Percentiles rank a stretch among this genome's conserved stretches.
Conservation (phyloP, 805 yeast genomes). For the Candida vaughaniae region DNA sequence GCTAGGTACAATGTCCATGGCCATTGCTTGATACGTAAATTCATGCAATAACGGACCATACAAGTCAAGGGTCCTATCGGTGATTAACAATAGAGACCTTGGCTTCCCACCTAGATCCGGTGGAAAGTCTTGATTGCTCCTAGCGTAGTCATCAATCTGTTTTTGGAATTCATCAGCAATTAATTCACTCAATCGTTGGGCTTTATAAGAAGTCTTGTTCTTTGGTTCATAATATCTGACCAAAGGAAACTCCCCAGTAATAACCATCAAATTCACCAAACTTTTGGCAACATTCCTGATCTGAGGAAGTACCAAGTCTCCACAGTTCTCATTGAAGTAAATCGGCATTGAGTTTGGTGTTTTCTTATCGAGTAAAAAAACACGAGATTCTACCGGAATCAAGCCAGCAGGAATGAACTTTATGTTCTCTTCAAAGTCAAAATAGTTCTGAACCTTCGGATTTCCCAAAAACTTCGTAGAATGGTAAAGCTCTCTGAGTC, state of each 20-base stretch:
- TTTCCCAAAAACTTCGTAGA: conserved; percentile 26
- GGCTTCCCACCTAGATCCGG: conserved; percentile 56
- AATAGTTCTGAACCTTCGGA: conserved; percentile 29
- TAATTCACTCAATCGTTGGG: conserved; percentile 61
- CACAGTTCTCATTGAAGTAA: conserved; percentile 66
- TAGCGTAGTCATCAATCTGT: conserved; percentile 71
- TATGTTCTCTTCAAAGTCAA: conserved; percentile 29
- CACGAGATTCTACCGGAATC: conserved; percentile 66
- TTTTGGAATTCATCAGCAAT: conserved; percentile 72
- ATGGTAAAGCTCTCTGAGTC: conserved; percentile 13
- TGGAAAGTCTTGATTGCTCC: conserved; percentile 61
- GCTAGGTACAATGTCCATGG: conserved; percentile 63
- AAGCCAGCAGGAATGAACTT: conserved; percentile 36
- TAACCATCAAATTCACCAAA: conserved; percentile 68
- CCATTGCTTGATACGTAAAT: conserved; percentile 89
- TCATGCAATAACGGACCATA: conserved; percentile 86
- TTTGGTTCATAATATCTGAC: conserved; percentile 67
- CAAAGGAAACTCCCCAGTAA: conserved; percentile 86
- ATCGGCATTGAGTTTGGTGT: conserved; percentile 62
- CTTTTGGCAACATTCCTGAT: conserved; percentile 59
- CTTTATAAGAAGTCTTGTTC: conserved; percentile 45
- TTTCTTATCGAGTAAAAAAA: conserved; percentile 62
- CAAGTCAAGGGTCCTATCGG: conserved; percentile 83
- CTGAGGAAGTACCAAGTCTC: conserved; percentile 58
- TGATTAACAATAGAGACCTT: conserved; percentile 68